phyloP scores from a whole-genome alignment of 345 rosid species.

The Moringa oleifera region DNA sequence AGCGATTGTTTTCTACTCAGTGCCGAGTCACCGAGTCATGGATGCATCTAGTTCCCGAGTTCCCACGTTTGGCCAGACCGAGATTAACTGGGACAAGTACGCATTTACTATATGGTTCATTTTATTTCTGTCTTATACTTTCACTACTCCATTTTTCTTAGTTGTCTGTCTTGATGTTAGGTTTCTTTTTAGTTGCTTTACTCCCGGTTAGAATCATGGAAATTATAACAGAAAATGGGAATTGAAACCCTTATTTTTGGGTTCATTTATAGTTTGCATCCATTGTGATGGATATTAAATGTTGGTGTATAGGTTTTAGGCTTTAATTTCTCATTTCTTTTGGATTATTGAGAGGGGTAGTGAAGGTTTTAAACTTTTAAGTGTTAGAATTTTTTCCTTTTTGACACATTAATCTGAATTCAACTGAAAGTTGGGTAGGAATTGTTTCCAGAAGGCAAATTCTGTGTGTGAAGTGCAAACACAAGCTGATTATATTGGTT shows the following conservation, averaged over 20 bases:
- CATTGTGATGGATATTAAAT: too few species aligned
- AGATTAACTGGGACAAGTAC: slow-evolving; percentile 98
- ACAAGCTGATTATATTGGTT: too few species aligned
- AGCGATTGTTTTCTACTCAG: not conserved
- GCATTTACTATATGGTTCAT: slow-evolving; percentile 13
- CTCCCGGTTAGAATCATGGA: not conserved
- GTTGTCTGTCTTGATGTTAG: not conserved
- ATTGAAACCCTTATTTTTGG: not conserved
- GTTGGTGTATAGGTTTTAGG: too few species aligned
- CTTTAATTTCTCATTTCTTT: too few species aligned
- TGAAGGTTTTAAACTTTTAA: too few species aligned
- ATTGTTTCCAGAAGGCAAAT: too few species aligned
- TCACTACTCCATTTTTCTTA: not conserved
- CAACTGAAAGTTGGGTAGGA: too few species aligned
- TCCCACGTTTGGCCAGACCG: slow-evolving; percentile 63
- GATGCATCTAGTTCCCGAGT: slow-evolving; percentile 46
- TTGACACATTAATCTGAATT: too few species aligned
- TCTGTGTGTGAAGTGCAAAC: too few species aligned
- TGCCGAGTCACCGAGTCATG: slow-evolving; percentile 25
- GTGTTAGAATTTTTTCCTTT: too few species aligned
- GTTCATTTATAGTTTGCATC: too few species aligned
- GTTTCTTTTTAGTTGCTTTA: not conserved
- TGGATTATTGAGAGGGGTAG: too few species aligned
- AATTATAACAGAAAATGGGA: not conserved
- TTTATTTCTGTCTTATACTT: not conserved